Base-by-base conservation (phyloP, 352 stramenopile species). In the Phytophthora pini region DNA sequence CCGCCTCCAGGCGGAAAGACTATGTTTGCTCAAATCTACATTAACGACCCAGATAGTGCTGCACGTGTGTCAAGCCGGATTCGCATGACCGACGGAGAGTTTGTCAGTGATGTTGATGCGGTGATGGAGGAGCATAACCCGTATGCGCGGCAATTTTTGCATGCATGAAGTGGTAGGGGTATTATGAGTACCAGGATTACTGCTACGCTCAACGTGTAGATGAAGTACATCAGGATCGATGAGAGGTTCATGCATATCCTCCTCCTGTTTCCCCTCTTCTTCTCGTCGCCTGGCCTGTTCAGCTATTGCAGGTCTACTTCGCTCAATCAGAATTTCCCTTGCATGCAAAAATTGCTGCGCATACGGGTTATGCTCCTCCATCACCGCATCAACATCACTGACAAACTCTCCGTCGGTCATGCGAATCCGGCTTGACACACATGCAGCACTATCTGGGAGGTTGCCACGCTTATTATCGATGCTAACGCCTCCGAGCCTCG, bases 1-100 rank as follows among this genome's bases (percentile, higher is more conserved):
- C 50, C 48, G 24, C 40, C 22, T 13, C 34, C 17, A 20, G 17
- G 17, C 7, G 2, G 9, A 55, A 2, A 17, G 34, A 3, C 51
- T 1, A 61, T 43, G 60, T 54, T 62, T 43, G 51, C 50, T 0
- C 50, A 67, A 44, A 45, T 56, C n/a, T 67, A 67, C 24, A 67
- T 67, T 12, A 50, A 22, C 12, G 51, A 68, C 13, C 51, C 44
- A 1, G 50, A 61, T 1, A 55, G 49, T 13, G 22, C 29, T 1
- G 20, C 15, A 3, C 49, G 40, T 5, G 22, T 48, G 1, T 8
- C 2, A 43, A 26, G 29, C 3, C 48, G 58, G 0, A 54, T 41
- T 11, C 10, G 17, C 7, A 56, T 62, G 26, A 57, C 31, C 6
- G 15, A 27, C 15, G 60, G 44, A 4, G 8, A 3, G 2, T 17